Evolutionary conservation across 202 grass and related monocot species (phyloP).

Genomic region (Miscanthus sacchariflorus): DNA sequence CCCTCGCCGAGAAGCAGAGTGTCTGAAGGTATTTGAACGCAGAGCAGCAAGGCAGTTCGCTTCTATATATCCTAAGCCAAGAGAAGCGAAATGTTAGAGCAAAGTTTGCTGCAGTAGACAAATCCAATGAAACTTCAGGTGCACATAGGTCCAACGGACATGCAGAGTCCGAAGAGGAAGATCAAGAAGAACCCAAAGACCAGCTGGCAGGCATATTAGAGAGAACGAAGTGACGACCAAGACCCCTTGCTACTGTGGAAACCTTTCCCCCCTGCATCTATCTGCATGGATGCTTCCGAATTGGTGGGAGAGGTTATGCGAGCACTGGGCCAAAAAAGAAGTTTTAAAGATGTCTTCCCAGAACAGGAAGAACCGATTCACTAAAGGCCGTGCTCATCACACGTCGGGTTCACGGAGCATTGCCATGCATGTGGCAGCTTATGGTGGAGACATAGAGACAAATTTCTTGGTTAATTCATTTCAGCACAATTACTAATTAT

Average conservation of each 20-base stretch:
- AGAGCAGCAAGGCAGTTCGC: constrained; percentile 44
- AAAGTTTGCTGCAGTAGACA: constrained; percentile 23
- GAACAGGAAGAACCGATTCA: constrained; percentile 48
- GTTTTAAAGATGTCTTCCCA: constrained; percentile 44
- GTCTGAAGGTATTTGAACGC: constrained; percentile 50
- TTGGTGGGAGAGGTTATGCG: constrained; percentile 54
- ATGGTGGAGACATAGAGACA: constrained; percentile 47
- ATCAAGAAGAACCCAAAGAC: constrained; percentile 36
- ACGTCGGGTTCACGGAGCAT: constrained; percentile 54
- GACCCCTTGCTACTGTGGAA: constrained; percentile 51
- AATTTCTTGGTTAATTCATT: constrained; percentile 13
- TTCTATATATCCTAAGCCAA: constrained; percentile 31
- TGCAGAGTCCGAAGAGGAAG: constrained; percentile 20
- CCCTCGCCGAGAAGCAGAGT: constrained; percentile 43
- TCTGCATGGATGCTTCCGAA: constrained; percentile 46
- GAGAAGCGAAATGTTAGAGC: constrained; percentile 53
- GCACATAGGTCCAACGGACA: constrained; percentile 2
- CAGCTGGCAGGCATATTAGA: constrained; percentile 22
- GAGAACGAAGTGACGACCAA: constrained; percentile 1
- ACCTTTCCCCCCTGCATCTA: constrained; percentile 43
- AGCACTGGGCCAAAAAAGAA: constrained; percentile 55
- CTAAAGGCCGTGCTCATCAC: constrained; percentile 44
- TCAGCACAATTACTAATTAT: not conserved
- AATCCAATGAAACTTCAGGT: constrained; percentile 9
- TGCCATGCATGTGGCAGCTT: constrained; percentile 46